phyloP scores from a whole-genome alignment of 2,329 filamentous ascomycete genomes.

The Trichophyton simii region DNA sequence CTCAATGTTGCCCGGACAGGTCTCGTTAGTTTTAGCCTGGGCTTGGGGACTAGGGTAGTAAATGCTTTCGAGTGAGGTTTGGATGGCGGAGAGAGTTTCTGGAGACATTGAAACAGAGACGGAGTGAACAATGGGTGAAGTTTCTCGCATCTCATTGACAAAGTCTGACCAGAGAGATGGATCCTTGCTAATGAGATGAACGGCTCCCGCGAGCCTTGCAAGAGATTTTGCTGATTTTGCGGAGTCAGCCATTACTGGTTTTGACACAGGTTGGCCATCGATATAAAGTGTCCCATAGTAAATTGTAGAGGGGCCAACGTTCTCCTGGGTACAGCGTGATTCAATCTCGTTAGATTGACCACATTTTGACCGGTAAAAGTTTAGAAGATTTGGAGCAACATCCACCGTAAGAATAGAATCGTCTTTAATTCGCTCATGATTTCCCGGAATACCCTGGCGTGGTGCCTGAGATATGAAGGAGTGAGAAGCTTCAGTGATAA shows the following conservation, averaged over 20 bases:
- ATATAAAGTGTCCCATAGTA: constrained; percentile 1
- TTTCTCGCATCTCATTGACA: background rate
- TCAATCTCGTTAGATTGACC: background rate
- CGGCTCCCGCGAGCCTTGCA: background rate
- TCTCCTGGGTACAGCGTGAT: background rate
- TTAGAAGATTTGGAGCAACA: background rate
- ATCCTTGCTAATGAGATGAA: background rate
- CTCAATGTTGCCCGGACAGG: background rate
- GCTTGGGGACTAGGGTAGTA: background rate
- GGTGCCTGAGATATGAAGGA: constrained; percentile 24
- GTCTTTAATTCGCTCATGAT: background rate
- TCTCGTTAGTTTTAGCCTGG: background rate
- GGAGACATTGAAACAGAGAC: background rate
- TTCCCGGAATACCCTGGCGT: background rate
- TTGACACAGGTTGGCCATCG: background rate
- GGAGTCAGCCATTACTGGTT: background rate
- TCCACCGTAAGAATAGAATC: background rate
- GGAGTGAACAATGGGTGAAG: background rate
- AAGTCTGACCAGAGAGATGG: background rate
- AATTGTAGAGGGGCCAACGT: background rate
- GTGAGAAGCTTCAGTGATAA: constrained; percentile 27
- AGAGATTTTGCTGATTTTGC: background rate
- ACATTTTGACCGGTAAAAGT: background rate
- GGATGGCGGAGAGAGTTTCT: background rate
- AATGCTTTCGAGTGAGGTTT: background rate